These are phyloP conservation scores for Lepraria neglecta DNA, from an alignment of 495 filamentous ascomycete genomes.

Conservation along the genomic window DNA sequence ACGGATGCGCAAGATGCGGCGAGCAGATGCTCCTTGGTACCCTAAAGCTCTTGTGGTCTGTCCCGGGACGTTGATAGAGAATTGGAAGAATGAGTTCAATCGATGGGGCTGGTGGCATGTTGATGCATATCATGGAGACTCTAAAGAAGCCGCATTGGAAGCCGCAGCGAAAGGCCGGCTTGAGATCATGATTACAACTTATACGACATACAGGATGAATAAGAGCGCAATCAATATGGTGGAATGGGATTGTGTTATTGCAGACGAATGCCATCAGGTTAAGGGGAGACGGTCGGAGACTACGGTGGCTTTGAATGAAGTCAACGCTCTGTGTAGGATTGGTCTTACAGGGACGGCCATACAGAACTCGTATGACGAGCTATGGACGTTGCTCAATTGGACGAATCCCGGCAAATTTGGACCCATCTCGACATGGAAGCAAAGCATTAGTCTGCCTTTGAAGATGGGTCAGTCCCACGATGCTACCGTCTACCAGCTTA, in stretches of 20 bases:
- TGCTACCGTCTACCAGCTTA: constrained; percentile 78
- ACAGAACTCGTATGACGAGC: constrained; percentile 95
- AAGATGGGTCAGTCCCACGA: constrained; percentile 87
- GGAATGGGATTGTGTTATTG: constrained; percentile 94
- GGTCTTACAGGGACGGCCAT: constrained; percentile 95
- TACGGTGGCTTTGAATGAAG: constrained; percentile 80
- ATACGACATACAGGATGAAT: constrained; percentile 74
- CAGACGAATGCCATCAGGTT: constrained; percentile 90
- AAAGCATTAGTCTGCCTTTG: constrained; percentile 68
- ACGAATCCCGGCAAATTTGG: constrained; percentile 87
- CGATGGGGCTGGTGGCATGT: constrained; percentile 96
- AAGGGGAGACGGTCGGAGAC: constrained; percentile 73
- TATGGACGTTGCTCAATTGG: constrained; percentile 97
- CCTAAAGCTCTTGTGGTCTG: constrained; percentile 81
- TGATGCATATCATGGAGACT: constrained; percentile 72
- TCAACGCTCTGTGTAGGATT: constrained; percentile 90
- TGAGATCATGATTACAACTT: constrained; percentile 93
- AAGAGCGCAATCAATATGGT: constrained; percentile 72
- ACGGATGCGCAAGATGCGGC: constrained; percentile 84
- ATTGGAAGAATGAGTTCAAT: constrained; percentile 80
- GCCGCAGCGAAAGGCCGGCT: constrained; percentile 67
- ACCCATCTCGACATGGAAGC: constrained; percentile 69
- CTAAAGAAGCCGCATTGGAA: constrained; percentile 64
- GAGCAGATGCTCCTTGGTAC: constrained; percentile 61
- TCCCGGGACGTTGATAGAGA: constrained; percentile 79